Evolutionary conservation across 169 alveolate genomes (phyloP), one percentile per base, ranked within the genome.

Genomic region (Cryptosporidium parvum): DNA sequence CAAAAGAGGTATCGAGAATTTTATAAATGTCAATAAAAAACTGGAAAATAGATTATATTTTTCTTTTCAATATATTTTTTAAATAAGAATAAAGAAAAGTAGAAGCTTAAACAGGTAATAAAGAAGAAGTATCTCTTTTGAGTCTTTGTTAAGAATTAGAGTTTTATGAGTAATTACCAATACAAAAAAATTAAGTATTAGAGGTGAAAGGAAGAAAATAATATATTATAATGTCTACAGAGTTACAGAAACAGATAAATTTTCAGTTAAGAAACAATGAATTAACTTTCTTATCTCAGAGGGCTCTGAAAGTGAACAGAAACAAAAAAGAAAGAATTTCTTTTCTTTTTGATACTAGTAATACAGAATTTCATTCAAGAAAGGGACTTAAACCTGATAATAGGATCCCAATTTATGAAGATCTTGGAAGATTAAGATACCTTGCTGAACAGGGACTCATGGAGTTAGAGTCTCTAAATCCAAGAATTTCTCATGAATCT

Each of bases 301-400:
- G 70, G 21, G 44, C 65, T 8, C 31, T 33, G 39, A n/a, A 33
- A 37, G 62, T 56, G 52, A 73, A 52, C 16, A 31, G 58, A 59
- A 29, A 35, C 21, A 73, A 42, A 9, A 73, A 73, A 29, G 75
- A 61, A 23, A 59, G 45, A 42, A n/a, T 65, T 42, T 80, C 89
- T 18, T 80, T 80, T 65, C 35, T 80, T 12, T 80, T 62, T 61
- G 89, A 80, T 42, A 73, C 70, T n/a, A 73, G 56, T 33, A 73
- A 56, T 18, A 31, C 53, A 8, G 70, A 51, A 23, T 73, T 73
- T 73, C 39, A 73, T 37, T 53, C 68, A 7, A 73, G 23, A 59
- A 73, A 31, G 8, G 86, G 86, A 35, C 51, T 73, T 53, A 37
- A 48, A 56, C 29, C 52, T 56, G 56, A 73, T 8, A 73, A 39